Conservation (phyloP, 1,139 yeast genomes). For the Taphrina pruni region DNA sequence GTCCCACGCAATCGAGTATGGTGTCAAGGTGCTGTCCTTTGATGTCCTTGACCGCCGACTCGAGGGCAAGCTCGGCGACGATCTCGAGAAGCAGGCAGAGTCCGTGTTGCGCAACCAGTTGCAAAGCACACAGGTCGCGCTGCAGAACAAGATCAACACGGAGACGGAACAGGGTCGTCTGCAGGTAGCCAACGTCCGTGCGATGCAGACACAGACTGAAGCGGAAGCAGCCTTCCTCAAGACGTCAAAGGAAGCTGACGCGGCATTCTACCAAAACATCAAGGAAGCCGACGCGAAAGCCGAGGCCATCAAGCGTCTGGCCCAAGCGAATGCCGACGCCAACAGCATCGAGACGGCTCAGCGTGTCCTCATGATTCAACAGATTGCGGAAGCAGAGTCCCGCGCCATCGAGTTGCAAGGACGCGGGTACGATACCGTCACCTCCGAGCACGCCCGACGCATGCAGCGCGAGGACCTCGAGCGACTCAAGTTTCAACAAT, state of each 20-base stretch:
- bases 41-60: constrained; percentile 34
- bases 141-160: constrained; percentile 33
- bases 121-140: constrained; percentile 26
- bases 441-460: constrained; percentile 4
- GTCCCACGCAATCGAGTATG: constrained; percentile 32
- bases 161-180: constrained; percentile 34
- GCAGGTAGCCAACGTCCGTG: constrained; percentile 21
- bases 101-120: constrained; percentile 29
- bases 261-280: constrained; percentile 17
- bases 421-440: constrained; percentile 28
- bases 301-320: constrained; percentile 33
- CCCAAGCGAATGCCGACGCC: constrained; percentile 34
- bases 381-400: constrained; percentile 28
- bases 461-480: constrained; percentile 32
- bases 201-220: constrained; percentile 26
- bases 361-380: constrained; percentile 16
- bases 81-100: constrained; percentile 34
- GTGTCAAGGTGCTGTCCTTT: constrained; percentile 30
- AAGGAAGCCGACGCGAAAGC: constrained; percentile 34
- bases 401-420: constrained; percentile 31
- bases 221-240: constrained; percentile 21
- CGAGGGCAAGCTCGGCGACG: constrained; percentile 37
- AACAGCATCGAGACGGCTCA: constrained; percentile 31
- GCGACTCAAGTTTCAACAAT: constrained; percentile 15
- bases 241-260: constrained; percentile 25